phyloP scores from a whole-genome alignment of 108 stramenopile genomes.

The Skeletonema menzelii region DNA sequence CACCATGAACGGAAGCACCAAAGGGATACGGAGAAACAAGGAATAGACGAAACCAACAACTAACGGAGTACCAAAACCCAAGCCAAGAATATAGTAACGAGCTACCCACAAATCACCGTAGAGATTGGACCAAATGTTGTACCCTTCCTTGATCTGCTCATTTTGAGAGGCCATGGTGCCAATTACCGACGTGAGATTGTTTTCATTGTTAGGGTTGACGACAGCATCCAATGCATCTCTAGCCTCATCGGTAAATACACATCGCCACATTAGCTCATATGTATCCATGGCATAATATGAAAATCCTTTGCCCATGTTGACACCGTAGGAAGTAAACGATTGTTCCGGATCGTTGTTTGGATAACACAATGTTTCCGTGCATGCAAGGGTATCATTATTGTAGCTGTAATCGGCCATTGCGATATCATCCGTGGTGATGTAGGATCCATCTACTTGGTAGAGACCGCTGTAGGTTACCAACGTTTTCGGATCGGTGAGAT shows the following conservation, averaged over 20 bases:
- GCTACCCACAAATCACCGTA: conserved; percentile 55
- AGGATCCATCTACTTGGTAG: conserved; percentile 45
- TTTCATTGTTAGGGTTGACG: conserved; percentile 16
- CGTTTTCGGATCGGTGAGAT: conserved; percentile 54
- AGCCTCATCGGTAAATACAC: conserved; percentile 57
- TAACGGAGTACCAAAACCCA: conserved; percentile 79
- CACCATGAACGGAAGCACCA: conserved; percentile 70
- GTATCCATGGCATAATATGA: conserved; percentile 73
- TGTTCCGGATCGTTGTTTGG: conserved; percentile 28
- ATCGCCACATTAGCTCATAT: conserved; percentile 53
- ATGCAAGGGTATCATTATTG: conserved; percentile 32
- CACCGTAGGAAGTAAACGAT: conserved; percentile 52
- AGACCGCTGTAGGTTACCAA: conserved; percentile 70
- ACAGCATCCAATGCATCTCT: conserved; percentile 31
- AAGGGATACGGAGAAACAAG: conserved; percentile 78
- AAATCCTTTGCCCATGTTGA: conserved; percentile 59
- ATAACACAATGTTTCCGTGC: conserved; percentile 54
- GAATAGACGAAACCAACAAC: conserved; percentile 76
- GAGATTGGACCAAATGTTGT: conserved; percentile 51
- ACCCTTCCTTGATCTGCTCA: conserved; percentile 31
- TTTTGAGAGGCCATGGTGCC: conserved; percentile 21
- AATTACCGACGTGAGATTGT: conserved; percentile 11
- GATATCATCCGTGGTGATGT: conserved; percentile 35
- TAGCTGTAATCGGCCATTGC: conserved; percentile 54
- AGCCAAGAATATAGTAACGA: conserved; percentile 67